Percentiles rank a stretch among this genome's conserved stretches.
phyloP scores from a whole-genome alignment of 2,329 filamentous ascomycete genomes.

The Trichoderma arundinaceum region DNA sequence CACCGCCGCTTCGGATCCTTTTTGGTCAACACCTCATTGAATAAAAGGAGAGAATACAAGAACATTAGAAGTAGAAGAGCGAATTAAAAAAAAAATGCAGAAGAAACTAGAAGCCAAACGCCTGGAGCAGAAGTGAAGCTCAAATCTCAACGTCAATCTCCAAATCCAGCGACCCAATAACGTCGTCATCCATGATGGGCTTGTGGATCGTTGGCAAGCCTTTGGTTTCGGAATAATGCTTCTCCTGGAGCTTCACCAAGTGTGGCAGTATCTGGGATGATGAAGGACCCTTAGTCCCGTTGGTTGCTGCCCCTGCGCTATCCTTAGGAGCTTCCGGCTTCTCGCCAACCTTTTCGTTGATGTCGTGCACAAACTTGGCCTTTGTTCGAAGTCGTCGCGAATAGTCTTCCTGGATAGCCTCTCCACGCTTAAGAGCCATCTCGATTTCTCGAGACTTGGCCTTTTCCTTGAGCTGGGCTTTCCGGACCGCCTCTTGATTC shows the following conservation, averaged over 20 bases:
- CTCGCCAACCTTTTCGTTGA: constrained; percentile 54
- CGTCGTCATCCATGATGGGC: constrained; percentile 86
- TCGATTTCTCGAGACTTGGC: constrained; percentile 65
- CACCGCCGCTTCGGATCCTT: not conserved
- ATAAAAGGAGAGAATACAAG: not conserved
- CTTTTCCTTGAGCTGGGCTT: constrained; percentile 84
- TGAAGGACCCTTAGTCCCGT: constrained; percentile 56
- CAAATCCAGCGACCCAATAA: constrained; percentile 86
- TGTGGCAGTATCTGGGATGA: constrained; percentile 55
- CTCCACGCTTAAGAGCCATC: constrained; percentile 66
- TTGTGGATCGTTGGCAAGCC: constrained; percentile 73
- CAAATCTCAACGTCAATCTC: constrained; percentile 91
- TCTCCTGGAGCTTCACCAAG: constrained; percentile 59
- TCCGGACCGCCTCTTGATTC: constrained; percentile 89
- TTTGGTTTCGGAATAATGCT: constrained; percentile 62
- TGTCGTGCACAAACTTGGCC: constrained; percentile 71
- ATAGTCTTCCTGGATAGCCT: constrained; percentile 63
- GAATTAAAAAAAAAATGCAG: not conserved
- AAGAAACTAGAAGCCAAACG: not conserved
- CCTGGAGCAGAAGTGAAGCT: not conserved
- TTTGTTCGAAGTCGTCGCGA: constrained; percentile 68
- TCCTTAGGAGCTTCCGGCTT: constrained; percentile 56
- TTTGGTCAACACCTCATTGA: not conserved
- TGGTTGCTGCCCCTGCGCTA: constrained; percentile 59
- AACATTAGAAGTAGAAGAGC: not conserved